phyloP scores from a whole-genome alignment of 768 basidiomycete genomes.

The Wakefieldia striispora region DNA sequence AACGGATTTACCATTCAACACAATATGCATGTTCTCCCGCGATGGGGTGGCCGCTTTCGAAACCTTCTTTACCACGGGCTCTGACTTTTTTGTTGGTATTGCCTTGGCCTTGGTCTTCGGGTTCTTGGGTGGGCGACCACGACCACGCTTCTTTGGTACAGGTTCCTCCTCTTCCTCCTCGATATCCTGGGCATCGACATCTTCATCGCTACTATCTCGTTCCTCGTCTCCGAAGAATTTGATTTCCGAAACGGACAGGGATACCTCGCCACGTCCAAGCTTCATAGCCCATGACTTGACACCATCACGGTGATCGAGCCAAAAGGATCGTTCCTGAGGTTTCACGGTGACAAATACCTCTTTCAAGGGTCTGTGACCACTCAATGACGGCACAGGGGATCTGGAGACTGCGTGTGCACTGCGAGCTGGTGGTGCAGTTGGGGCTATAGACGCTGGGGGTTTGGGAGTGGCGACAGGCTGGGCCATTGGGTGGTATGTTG shows the following conservation, averaged over 20 bases:
- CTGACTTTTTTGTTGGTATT: constrained; percentile 31
- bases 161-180: constrained; percentile 43
- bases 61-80: constrained; percentile 41
- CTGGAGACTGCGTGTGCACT: constrained; percentile 32
- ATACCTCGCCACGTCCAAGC: constrained; percentile 55
- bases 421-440: constrained; percentile 11
- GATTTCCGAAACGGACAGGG: constrained; percentile 52
- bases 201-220: constrained; percentile 55
- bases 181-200: constrained; percentile 44
- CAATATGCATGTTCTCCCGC: constrained; percentile 55
- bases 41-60: constrained; percentile 39
- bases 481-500: constrained; percentile 41
- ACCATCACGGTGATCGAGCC: constrained; percentile 64
- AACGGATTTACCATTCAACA: constrained; percentile 56
- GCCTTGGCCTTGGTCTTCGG: constrained; percentile 33
- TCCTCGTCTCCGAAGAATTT: constrained; percentile 56
- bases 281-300: constrained; percentile 74
- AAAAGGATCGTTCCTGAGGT: constrained; percentile 56
- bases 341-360: constrained; percentile 53
- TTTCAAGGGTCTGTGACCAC: constrained; percentile 46
- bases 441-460: constrained; percentile 9
- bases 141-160: constrained; percentile 42
- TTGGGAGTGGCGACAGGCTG: constrained; percentile 26
- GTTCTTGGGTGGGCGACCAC: constrained; percentile 34
- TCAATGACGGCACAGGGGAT: constrained; percentile 30